Evolutionary conservation across 2,329 filamentous ascomycete genomes (phyloP).

Genomic region (Calonectria henricotiae): DNA sequence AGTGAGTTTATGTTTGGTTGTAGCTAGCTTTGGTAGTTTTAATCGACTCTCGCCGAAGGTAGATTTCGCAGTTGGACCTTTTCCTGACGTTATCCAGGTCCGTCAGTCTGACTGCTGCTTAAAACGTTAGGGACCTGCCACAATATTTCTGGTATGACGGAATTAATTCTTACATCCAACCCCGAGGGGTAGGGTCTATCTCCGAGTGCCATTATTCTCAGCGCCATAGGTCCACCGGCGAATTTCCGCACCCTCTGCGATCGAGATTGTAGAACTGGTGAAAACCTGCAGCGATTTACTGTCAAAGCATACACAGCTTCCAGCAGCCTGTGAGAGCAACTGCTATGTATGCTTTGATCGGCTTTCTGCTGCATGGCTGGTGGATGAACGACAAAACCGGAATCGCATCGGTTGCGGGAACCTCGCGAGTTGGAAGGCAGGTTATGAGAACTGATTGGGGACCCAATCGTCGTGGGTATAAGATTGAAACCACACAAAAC

Average conservation of each 20-base stretch:
- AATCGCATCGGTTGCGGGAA: background rate
- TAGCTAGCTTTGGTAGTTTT: conserved; percentile 12
- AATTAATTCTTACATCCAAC: background rate
- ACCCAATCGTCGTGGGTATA: background rate
- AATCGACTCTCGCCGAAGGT: background rate
- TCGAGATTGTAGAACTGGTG: background rate
- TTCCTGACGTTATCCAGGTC: conserved; percentile 22
- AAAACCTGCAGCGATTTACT: background rate
- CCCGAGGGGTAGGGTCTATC: conserved; percentile 9
- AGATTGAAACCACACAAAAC: no score
- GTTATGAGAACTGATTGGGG: no score
- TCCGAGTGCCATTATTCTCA: background rate
- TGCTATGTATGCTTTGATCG: background rate
- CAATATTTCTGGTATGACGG: no score
- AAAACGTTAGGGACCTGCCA: background rate
- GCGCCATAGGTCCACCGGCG: background rate
- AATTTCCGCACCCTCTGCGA: background rate
- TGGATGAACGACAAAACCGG: background rate
- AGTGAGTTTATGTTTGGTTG: background rate
- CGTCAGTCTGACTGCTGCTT: background rate
- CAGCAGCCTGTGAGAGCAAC: background rate
- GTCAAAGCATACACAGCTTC: background rate
- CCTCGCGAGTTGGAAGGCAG: background rate
- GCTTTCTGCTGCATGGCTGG: background rate
- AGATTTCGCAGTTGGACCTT: conserved; percentile 11